Evolutionary conservation across 768 basidiomycete genomes (phyloP), one percentile per base, ranked within the genome.

Genomic region (Termitomyces sp.): DNA sequence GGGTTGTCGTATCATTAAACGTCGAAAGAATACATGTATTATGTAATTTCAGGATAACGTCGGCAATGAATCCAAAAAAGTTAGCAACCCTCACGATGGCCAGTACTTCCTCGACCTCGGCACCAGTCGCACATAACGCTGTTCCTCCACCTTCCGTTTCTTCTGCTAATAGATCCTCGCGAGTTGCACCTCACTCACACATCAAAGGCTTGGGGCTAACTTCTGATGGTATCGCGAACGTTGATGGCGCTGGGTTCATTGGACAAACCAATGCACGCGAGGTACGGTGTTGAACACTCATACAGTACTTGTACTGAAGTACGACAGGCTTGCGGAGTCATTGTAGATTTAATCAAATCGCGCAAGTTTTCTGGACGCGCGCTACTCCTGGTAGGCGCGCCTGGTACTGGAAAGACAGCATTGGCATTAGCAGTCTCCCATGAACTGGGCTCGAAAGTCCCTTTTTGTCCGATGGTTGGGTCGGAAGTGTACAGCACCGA

Each of bases 381-480:
- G 0, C 77, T 98, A 41, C 74, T 98, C 42, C 83, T 98, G 37
- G 96, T 92, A 26, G 97, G 97, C 55, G 93, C 93, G 22, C 97
- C 97, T 1, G 95, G 97, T 16, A 99, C 97, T 3, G 96, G 97
- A 12, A 99, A 99, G 76, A 99, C 97, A 0, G 97, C 97, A 0
- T 83, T 98, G 28, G 95, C 97, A 2, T 73, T 98, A n/a, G 97
- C 94, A 0, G 83, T 98, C 28, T 88, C 94, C 6, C 95, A 98
- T 59, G 97, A 98, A 66, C 81, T 99, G 0, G 97, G 97, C 0
- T 75, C 82, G 22, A 97, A 97, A 66, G 95, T 98, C 1, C 97
- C 97, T 0, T 98, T 99, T 70, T 98, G 96, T 70, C 94, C 94
- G 5, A 98, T 98, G 93, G 97, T 98, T 44, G 97, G 97, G 0